phyloP scores from a whole-genome alignment of 306 rosid species.

The Crotalaria pallida region DNA sequence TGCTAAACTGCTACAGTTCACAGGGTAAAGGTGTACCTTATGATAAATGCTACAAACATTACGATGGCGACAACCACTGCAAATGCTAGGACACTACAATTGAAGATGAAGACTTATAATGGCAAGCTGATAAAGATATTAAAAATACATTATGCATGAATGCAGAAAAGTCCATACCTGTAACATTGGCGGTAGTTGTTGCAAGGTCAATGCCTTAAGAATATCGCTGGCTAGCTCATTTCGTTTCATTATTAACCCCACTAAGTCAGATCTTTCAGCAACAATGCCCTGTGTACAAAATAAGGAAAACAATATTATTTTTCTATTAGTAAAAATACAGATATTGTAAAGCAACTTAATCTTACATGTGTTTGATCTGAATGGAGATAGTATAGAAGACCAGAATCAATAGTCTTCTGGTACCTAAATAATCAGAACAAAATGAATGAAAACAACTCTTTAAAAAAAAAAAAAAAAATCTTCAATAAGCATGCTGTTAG shows the following conservation, averaged over 20 bases:
- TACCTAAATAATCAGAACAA: constrained; percentile 45
- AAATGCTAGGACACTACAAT: constrained; percentile 60
- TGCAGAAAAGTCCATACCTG: constrained; percentile 37
- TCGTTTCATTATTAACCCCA: constrained; percentile 83
- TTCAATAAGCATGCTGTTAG: not conserved
- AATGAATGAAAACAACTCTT: constrained; percentile 1
- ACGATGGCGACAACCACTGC: constrained; percentile 93
- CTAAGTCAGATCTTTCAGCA: constrained; percentile 79
- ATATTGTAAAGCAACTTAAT: not conserved
- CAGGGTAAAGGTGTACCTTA: constrained; percentile 52
- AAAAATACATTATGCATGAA: constrained; percentile 17
- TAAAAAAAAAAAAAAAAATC: not conserved
- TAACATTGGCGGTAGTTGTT: constrained; percentile 77
- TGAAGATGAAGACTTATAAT: constrained; percentile 22
- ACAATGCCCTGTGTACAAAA: constrained; percentile 53
- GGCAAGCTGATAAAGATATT: not conserved
- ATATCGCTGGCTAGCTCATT: constrained; percentile 86
- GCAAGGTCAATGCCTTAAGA: constrained; percentile 66
- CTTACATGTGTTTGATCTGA: constrained; percentile 78
- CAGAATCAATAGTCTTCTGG: constrained; percentile 62
- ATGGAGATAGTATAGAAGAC: constrained; percentile 86
- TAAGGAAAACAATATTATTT: constrained; percentile 15
- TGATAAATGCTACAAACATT: constrained; percentile 78
- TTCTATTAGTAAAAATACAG: constrained; percentile 9
- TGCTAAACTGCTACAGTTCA: not conserved